Conservation (phyloP, 2,329 filamentous ascomycete species). For the Sporothrix dimorphospora region DNA sequence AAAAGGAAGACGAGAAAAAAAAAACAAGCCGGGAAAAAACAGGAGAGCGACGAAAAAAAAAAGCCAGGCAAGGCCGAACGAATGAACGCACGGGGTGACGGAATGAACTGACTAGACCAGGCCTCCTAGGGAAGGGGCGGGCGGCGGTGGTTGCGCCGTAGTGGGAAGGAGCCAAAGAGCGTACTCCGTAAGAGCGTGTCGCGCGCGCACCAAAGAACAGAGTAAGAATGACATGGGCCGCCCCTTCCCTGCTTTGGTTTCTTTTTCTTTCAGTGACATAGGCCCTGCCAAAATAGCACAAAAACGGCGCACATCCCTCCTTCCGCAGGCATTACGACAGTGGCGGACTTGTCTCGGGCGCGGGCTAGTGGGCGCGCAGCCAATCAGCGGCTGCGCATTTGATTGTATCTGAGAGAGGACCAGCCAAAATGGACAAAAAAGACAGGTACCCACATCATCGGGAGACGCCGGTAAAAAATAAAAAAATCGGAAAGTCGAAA, state of each 20-base stretch:
- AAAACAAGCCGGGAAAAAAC: constrained; percentile 23
- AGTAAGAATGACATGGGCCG: constrained; percentile 2
- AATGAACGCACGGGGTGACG: constrained; percentile 18
- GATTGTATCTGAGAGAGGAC: constrained; percentile 18
- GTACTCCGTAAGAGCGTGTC: not conserved
- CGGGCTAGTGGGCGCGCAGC: constrained; percentile 16
- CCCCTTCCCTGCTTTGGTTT: constrained; percentile 14
- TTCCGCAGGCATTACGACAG: constrained; percentile 14
- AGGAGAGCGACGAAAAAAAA: constrained; percentile 13
- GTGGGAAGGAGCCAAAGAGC: not conserved
- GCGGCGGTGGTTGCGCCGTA: not conserved
- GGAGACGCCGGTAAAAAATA: constrained; percentile 33
- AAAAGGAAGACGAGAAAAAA: constrained; percentile 3
- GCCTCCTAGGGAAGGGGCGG: constrained; percentile 11
- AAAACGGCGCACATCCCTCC: constrained; percentile 1
- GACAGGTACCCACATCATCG: constrained; percentile 28
- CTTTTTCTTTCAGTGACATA: not conserved
- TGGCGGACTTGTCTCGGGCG: constrained; percentile 23
- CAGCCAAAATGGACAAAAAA: constrained; percentile 2
- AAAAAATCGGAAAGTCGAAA: not conserved
- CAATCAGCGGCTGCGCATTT: constrained; percentile 33
- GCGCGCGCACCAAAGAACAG: not conserved
- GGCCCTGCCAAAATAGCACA: not conserved
- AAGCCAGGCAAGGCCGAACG: constrained; percentile 15
- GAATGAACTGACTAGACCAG: constrained; percentile 10